Conservation (phyloP, 1,284 basidiomycete genomes). For the Cryptococcus sp. region DNA sequence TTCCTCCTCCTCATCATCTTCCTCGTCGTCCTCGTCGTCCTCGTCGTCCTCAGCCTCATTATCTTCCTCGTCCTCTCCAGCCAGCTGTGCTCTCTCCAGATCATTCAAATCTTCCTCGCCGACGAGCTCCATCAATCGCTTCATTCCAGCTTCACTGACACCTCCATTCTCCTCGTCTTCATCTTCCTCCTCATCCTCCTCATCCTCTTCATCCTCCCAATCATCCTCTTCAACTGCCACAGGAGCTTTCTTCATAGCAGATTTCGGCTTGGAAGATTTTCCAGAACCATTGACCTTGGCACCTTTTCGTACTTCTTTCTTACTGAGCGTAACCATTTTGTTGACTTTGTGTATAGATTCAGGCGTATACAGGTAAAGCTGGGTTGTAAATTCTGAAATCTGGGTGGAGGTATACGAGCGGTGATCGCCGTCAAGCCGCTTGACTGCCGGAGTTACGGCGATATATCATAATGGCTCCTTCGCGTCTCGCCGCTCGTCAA, state of each 20-base stretch:
- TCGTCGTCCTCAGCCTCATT: slow-evolving; percentile 69
- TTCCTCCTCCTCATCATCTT: slow-evolving; percentile 50
- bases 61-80: slow-evolving; percentile 47
- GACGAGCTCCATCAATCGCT: slow-evolving; percentile 60
- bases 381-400: not conserved
- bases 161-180: slow-evolving; percentile 74
- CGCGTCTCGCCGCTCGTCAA: not conserved
- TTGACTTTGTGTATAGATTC: not conserved
- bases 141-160: slow-evolving; percentile 74
- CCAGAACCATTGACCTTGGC: slow-evolving; percentile 16
- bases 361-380: not conserved
- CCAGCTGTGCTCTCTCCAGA: slow-evolving; percentile 29
- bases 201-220: slow-evolving; percentile 22
- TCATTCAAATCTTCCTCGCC: slow-evolving; percentile 51
- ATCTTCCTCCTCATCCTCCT: slow-evolving; percentile 49
- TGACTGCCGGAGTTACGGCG: not conserved
- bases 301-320: slow-evolving; percentile 29
- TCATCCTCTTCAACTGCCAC: slow-evolving; percentile 8
- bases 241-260: not conserved
- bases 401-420: not conserved
- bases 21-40: slow-evolving; percentile 59
- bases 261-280: slow-evolving; percentile 1
- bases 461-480: not conserved
- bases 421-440: not conserved
- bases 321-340: slow-evolving; percentile 32